These are phyloP conservation scores for Leishmania arabica DNA, from an alignment of 208 protist genomes.

Conservation along the genomic window DNA sequence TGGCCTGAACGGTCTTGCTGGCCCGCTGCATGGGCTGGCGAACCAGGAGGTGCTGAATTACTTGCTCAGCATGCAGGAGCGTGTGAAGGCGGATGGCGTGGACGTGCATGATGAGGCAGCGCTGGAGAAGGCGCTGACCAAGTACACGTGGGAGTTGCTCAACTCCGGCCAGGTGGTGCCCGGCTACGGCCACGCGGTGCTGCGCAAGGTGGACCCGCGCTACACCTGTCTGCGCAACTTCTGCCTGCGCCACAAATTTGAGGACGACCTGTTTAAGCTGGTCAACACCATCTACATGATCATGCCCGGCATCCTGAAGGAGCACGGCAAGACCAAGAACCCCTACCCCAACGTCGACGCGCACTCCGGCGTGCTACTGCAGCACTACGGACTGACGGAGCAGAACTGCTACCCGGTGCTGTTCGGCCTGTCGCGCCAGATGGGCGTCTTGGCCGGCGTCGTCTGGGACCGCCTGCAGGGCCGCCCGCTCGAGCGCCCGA, in stretches of 20 bases:
- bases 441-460: slow-evolving; percentile 94
- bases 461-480: slow-evolving; percentile 96
- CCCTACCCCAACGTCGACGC: slow-evolving; percentile 98
- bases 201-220: slow-evolving; percentile 98
- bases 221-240: slow-evolving; percentile 98
- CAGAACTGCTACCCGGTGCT: slow-evolving; percentile 98
- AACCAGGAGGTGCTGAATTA: slow-evolving; percentile 97
- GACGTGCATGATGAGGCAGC: slow-evolving; percentile 50
- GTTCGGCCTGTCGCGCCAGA: slow-evolving; percentile 96
- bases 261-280: slow-evolving; percentile 97
- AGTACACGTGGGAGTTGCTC: slow-evolving; percentile 92
- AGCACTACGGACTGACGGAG: slow-evolving; percentile 97
- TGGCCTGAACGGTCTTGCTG: slow-evolving; percentile 96
- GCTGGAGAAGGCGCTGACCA: slow-evolving; percentile 76
- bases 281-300: slow-evolving; percentile 92
- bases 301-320: slow-evolving; percentile 94
- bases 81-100: slow-evolving; percentile 57
- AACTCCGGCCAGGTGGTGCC: slow-evolving; percentile 93
- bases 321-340: slow-evolving; percentile 98
- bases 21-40: slow-evolving; percentile 97
- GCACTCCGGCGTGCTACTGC: slow-evolving; percentile 93
- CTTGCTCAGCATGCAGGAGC: slow-evolving; percentile 65
- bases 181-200: slow-evolving; percentile 98
- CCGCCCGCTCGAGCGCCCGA: slow-evolving; percentile 96
- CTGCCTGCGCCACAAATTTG: slow-evolving; percentile 95